Evolutionary conservation across 169 alveolate genomes (phyloP), one percentile per base, ranked within the genome.

Genomic region (Plasmodium chabaudi): DNA sequence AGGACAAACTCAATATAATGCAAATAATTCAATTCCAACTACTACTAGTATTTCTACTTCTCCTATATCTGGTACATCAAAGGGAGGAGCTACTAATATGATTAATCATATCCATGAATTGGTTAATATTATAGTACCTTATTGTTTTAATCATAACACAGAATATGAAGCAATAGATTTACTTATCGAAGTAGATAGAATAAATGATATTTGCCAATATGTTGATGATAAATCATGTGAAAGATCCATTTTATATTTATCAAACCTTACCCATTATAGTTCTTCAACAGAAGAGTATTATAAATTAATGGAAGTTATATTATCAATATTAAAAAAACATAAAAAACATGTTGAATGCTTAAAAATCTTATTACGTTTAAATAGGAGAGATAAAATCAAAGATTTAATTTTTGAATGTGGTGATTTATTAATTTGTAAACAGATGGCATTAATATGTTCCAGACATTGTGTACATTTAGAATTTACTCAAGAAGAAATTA

Each of bases 101-200:
- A 12, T 75, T 0, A 82, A 53, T 60, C 90, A 82, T 12, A 82
- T 82, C 1, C 60, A 82, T 27, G 90, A 91, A 53, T 61, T 96
- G 15, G 98, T 94, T 51, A 92, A 89, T 59, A 79, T 87, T 27
- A 93, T 96, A 53, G 95, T 94, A 19, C 98, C 98, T 15, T 96
- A 90, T 88, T 95, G 94, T 68, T 93, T 96, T 72, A 92, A 93
- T 68, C 96, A 96, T 88, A 95, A 93, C 82, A 94, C 97, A 47
- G 97, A 94, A 77, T 88, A 92, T 60, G 97, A 94, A 72, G 98
- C 96, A 15, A 92, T 96, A 34, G 98, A 96, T 64, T 60, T 96
- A 84, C 88, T 96, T 21, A 88, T 94, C 9, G 98, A 96, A 71
- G 96, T 94, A 2, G 98, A 94, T 55, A 92, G 92, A 61, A 73